Evolutionary conservation across 495 filamentous ascomycete genomes (phyloP), one percentile per base, ranked within the genome.

Genomic region (Hypomontagnella submonticulosa): DNA sequence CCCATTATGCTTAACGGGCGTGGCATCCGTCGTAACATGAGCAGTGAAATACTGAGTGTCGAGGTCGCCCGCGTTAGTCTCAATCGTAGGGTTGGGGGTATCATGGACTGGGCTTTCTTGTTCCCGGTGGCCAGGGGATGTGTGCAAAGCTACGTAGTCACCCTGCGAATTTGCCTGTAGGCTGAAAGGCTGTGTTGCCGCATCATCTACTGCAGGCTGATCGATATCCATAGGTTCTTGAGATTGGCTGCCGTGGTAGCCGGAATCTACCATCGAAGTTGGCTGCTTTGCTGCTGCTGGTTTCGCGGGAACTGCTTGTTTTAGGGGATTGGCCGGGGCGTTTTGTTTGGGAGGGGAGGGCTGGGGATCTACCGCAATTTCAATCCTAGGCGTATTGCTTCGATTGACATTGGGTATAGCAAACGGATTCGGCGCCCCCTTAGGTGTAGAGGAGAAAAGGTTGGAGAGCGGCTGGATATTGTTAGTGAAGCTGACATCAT

Each of bases 391-490:
- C 8, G 75, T 76, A 16, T 76, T 76, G 23, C 60, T 61, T 66
- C 72, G 76, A 46, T 71, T 66, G 33, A 63, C 49, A 12, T 69
- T 71, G 0, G 74, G 51, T 7, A 76, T 66, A 2, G 73, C 56
- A 63, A 86, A 84, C 40, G 79, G 81, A 65, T 81, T 85, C 4
- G 72, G 67, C 15, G 69, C 71, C 6, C 77, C 76, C 53, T 78
- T 77, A 33, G 80, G 77, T 1, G 82, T 82, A 7, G 84, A 69
- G 63, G 77, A 83, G 69, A 97, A 96, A 15, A 97, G 87, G 72
- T 96, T 88, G 51, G 89, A 89, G 34, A 96, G 79, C 38, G 92
- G 93, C 92, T 97, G 66, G 48, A 18, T n/a, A n/a, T 15, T 46
- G 42, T 72, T 50, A 67, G 73, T 67, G 43, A 59, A 53, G 23